Percentiles rank a stretch among this genome's conserved stretches.
Evolutionary conservation across 2,329 filamentous ascomycete genomes (phyloP).

Genomic region (Tothia fuscella): DNA sequence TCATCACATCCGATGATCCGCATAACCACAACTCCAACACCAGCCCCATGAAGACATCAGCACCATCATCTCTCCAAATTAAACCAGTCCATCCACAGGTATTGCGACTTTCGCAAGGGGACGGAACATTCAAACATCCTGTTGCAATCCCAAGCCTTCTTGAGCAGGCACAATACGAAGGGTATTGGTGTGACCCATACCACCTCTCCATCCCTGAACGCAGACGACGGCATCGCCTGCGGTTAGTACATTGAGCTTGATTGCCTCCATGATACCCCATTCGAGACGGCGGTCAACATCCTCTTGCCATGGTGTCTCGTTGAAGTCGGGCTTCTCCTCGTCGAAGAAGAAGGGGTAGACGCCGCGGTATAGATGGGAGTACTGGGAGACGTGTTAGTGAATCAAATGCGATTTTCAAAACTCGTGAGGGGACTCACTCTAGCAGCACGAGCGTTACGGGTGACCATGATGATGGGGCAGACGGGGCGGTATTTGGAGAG

Average conservation of each 20-base stretch:
- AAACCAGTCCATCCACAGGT: too few relatives aligned
- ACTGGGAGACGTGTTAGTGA: conserved; percentile 31
- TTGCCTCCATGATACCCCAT: conserved; percentile 84
- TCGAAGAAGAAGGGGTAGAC: conserved; percentile 96
- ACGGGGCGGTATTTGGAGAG: conserved; percentile 98
- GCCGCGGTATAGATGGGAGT: conserved; percentile 90
- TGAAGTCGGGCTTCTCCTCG: conserved; percentile 89
- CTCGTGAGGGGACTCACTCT: conserved; percentile 38
- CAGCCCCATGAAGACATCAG: too few relatives aligned
- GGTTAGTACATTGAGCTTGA: conserved; percentile 66
- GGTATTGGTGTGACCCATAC: conserved; percentile 87
- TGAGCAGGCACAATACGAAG: conserved; percentile 40
- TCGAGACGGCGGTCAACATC: conserved; percentile 95
- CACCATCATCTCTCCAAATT: too few relatives aligned
- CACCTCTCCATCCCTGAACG: conserved; percentile 84
- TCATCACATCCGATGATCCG: too few relatives aligned
- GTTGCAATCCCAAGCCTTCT: conserved; percentile 38
- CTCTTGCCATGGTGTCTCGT: conserved; percentile 90
- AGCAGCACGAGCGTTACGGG: conserved; percentile 69
- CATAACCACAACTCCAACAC: too few relatives aligned
- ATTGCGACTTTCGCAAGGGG: too few relatives aligned
- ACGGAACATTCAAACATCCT: too few relatives aligned
- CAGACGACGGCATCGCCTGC: conserved; percentile 67
- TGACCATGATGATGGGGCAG: conserved; percentile 99
- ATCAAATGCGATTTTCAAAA: neutral